Evolutionary conservation across 1,284 basidiomycete species (phyloP).

Genomic region (Cystobasidium slooffiae): DNA sequence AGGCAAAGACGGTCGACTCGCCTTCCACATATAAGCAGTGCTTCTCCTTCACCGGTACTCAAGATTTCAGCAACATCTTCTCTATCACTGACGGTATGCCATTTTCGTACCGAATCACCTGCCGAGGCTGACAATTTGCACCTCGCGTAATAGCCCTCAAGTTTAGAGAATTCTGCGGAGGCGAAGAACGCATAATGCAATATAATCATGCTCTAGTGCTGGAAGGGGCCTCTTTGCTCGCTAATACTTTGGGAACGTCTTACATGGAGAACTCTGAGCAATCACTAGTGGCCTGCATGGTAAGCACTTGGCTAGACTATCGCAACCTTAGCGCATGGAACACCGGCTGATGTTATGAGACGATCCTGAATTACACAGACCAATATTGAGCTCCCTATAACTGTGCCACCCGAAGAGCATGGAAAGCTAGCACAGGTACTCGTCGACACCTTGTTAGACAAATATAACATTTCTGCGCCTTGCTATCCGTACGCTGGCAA

Average conservation of each 20-base stretch:
- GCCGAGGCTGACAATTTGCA: slow-evolving; percentile 41
- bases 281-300: slow-evolving; percentile 50
- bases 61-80: slow-evolving; percentile 35
- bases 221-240: slow-evolving; percentile 47
- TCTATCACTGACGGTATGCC: slow-evolving; percentile 23
- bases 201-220: slow-evolving; percentile 49
- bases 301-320: slow-evolving; percentile 13
- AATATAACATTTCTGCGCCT: slow-evolving; percentile 43
- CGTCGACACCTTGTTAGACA: slow-evolving; percentile 24
- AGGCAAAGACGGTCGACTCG: slow-evolving; percentile 23
- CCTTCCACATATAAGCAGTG: slow-evolving; percentile 21
- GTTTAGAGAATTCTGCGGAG: slow-evolving; percentile 49
- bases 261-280: slow-evolving; percentile 49
- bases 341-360: too few relatives aligned
- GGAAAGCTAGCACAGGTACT: slow-evolving; percentile 32
- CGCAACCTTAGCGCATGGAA: background rate
- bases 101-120: background rate
- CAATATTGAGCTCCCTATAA: slow-evolving; percentile 48
- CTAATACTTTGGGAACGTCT: slow-evolving; percentile 46
- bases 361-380: slow-evolving; percentile 32
- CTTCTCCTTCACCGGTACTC: slow-evolving; percentile 36
- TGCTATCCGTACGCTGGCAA: slow-evolving; percentile 52
- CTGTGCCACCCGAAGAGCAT: slow-evolving; percentile 1
- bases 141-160: slow-evolving; percentile 45
- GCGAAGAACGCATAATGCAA: slow-evolving; percentile 48